Evolutionary conservation across 1,284 basidiomycete genomes (phyloP), one percentile per base, ranked within the genome.

Genomic region (Sanghuangporus sanghuang): DNA sequence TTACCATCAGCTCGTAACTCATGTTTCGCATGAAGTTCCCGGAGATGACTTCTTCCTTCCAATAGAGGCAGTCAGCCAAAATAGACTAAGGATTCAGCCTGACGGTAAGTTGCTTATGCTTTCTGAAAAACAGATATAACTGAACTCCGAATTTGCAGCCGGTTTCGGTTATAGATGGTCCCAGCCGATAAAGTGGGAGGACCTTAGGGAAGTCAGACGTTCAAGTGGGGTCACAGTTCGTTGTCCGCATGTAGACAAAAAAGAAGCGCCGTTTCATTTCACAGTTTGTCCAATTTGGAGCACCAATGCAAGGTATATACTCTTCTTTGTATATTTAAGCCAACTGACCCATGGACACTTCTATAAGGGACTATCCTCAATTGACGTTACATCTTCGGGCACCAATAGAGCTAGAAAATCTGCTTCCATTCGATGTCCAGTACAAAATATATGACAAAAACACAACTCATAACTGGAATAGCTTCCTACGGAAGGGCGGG

Each of bases 401-500:
- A 8, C 97, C 97, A 0, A 84, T 99, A 42, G 97, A 99, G 72
- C 79, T 99, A 9, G 97, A 99, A 78, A 99, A 99, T 71, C 77
- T 99, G 27, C 78, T 99, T 52, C 98, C 98, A 0, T 98, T 92
- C 77, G 95, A 99, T 72, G 78, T 99, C 62, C 92, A 96, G 71
- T 99, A 98, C 77, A 86, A 95, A 23, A 91, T 99, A 60, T 98
- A 96, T 70, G 96, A 99, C 81, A 98, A 96, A 78, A 88, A 98
- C 67, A 90, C 91, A 1, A 90, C 95, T 69, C 92, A 96, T 72
- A 91, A 92, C 67, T 93, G 90, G 91, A 88, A 88, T 69, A 96
- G 93, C 72, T 99, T 95, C 77, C 80, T 99, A 36, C 86, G 96
- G 64, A 89, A 93, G 71, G 97, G 97, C 38, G 97, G 96, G 3